Conservation (phyloP, 2,329 filamentous ascomycete species). For the Claviceps pazoutovae region DNA sequence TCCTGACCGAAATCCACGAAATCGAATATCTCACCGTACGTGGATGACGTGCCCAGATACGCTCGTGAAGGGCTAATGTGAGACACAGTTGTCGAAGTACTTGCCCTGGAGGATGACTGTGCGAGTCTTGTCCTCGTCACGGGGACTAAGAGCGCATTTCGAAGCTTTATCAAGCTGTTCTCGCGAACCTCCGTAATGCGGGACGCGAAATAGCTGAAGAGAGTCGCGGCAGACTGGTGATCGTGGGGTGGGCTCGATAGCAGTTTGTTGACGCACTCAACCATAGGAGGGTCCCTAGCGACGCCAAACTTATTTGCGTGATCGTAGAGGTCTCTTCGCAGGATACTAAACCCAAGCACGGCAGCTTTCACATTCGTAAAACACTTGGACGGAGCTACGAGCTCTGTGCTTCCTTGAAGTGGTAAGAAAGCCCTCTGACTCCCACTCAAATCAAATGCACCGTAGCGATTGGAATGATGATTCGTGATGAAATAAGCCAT, state of each 20-base stretch:
- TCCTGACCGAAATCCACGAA: slow-evolving; percentile 88
- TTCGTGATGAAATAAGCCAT: slow-evolving; percentile 75
- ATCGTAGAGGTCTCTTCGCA: slow-evolving; percentile 60
- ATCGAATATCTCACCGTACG: slow-evolving; percentile 84
- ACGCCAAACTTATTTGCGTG: slow-evolving; percentile 83
- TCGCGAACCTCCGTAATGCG: slow-evolving; percentile 61
- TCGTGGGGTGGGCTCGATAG: slow-evolving; percentile 57
- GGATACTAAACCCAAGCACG: slow-evolving; percentile 66
- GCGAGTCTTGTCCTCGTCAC: slow-evolving; percentile 27
- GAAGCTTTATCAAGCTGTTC: slow-evolving; percentile 44
- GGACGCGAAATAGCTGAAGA: slow-evolving; percentile 75
- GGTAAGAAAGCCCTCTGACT: slow-evolving; percentile 54
- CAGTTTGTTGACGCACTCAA: slow-evolving; percentile 60
- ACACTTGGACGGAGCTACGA: slow-evolving; percentile 63
- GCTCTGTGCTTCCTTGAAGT: slow-evolving; percentile 49
- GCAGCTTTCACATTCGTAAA: slow-evolving; percentile 69
- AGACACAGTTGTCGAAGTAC: slow-evolving; percentile 11
- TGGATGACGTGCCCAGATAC: slow-evolving; percentile 59
- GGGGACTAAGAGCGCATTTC: slow-evolving; percentile 58
- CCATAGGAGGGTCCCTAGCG: slow-evolving; percentile 63
- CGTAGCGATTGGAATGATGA: slow-evolving; percentile 66
- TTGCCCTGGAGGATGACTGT: slow-evolving; percentile 21
- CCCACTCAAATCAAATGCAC: slow-evolving; percentile 41
- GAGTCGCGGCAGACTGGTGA: slow-evolving; percentile 47
- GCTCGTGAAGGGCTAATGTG: slow-evolving; percentile 54